Conservation (phyloP, 257 asterid genomes). For the Penstemon davidsonii region DNA sequence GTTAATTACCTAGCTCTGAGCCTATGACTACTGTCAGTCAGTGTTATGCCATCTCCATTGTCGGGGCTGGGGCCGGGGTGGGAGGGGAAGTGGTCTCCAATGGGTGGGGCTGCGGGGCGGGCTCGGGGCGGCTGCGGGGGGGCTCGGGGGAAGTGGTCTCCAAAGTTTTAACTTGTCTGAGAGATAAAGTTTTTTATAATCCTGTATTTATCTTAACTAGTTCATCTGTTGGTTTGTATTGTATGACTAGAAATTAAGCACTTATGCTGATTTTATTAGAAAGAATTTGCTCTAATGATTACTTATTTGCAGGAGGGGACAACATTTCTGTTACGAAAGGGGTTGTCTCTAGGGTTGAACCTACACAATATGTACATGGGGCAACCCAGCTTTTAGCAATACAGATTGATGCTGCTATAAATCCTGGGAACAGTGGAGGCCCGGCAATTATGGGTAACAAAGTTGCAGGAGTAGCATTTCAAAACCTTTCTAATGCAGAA, state of each 20-base stretch:
- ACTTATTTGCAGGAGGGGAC: conserved; percentile 71
- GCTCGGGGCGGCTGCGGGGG: too few relatives aligned
- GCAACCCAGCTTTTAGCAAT: conserved; percentile 89
- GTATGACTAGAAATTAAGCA: not conserved
- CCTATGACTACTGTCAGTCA: not conserved
- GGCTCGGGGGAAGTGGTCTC: too few relatives aligned
- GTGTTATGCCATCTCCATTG: not conserved
- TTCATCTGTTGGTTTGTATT: conserved; percentile 5
- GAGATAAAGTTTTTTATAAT: not conserved
- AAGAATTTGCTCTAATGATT: conserved; percentile 6
- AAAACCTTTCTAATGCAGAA: conserved; percentile 97
- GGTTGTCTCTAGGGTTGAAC: conserved; percentile 96
- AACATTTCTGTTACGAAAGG: conserved; percentile 98
- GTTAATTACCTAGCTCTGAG: not conserved
- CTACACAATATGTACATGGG: conserved; percentile 93
- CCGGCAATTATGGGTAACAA: conserved; percentile 97
- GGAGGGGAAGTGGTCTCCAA: too few relatives aligned
- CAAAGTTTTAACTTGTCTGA: not conserved
- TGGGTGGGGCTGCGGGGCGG: too few relatives aligned
- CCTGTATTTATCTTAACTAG: not conserved
- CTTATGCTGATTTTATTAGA: conserved; percentile 11
- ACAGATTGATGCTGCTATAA: conserved; percentile 98
- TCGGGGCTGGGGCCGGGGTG: too few relatives aligned
- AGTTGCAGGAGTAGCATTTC: conserved; percentile 98
- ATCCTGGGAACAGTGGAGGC: conserved; percentile 98